phyloP scores from a whole-genome alignment of 768 basidiomycete genomes.

The Crepidotus variabilis region DNA sequence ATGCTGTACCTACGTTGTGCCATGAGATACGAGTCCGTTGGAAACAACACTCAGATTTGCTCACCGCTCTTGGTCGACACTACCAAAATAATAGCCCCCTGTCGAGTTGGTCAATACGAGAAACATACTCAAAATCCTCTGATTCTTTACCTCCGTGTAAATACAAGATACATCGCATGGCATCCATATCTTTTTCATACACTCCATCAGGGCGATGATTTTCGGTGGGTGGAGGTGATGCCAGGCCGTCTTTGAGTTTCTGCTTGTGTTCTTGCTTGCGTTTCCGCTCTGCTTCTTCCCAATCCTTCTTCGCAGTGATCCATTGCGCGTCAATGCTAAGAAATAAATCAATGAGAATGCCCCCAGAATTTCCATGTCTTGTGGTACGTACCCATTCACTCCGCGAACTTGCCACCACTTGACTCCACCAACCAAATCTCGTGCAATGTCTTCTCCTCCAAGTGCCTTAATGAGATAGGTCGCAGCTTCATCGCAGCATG shows the following conservation, averaged over 20 bases:
- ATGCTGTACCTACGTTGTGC: conserved; percentile 54
- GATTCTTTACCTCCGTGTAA: conserved; percentile 61
- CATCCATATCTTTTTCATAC: conserved; percentile 73
- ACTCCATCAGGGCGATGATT: conserved; percentile 23
- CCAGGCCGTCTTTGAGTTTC: conserved; percentile 11
- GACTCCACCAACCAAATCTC: conserved; percentile 76
- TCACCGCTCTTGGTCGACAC: conserved; percentile 72
- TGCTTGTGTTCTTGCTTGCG: conserved; percentile 44
- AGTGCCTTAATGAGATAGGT: conserved; percentile 68
- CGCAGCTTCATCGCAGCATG: conserved; percentile 75
- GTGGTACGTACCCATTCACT: conserved; percentile 56
- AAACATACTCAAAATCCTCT: not conserved
- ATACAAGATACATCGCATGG: conserved; percentile 82
- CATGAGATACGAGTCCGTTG: not conserved
- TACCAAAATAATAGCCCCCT: conserved; percentile 87
- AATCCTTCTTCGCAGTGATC: conserved; percentile 84
- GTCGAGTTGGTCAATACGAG: not conserved
- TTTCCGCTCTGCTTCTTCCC: conserved; percentile 61
- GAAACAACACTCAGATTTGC: not conserved
- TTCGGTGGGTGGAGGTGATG: not conserved
- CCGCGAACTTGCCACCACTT: conserved; percentile 99
- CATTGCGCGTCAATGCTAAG: conserved; percentile 76
- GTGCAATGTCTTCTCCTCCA: conserved; percentile 76
- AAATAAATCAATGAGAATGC: conserved; percentile 5
- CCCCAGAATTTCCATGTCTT: conserved; percentile 2